Conservation (phyloP, 2,329 filamentous ascomycete genomes). For the Podosphaera xanthii region DNA sequence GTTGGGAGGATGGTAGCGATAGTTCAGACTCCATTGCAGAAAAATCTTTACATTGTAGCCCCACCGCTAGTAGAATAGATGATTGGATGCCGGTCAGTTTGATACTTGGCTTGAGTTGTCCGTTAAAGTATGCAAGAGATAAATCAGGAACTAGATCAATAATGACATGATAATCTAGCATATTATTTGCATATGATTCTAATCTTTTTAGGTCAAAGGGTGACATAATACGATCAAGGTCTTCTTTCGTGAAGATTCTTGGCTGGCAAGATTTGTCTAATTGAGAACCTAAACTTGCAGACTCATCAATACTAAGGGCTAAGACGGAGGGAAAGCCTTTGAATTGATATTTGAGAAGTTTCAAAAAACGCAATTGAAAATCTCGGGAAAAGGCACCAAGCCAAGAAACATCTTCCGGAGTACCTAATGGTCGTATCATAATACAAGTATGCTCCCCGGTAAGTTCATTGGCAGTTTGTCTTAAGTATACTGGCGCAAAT, state of each 20-base stretch:
- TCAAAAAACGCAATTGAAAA: slow-evolving; percentile 84
- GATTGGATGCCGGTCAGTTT: slow-evolving; percentile 65
- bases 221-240: slow-evolving; percentile 57
- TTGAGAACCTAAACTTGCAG: slow-evolving; percentile 49
- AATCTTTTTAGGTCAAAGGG: slow-evolving; percentile 90
- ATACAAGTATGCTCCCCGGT: slow-evolving; percentile 96
- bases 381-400: slow-evolving; percentile 76
- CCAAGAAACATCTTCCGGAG: slow-evolving; percentile 23
- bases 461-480: slow-evolving; percentile 86
- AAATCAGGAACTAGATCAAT: slow-evolving; percentile 75
- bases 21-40: slow-evolving; percentile 63
- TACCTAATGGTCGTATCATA: slow-evolving; percentile 69
- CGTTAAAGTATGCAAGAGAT: slow-evolving; percentile 65
- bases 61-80: slow-evolving; percentile 70
- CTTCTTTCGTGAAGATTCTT: slow-evolving; percentile 41
- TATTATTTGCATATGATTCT: slow-evolving; percentile 87
- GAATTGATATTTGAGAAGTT: slow-evolving; percentile 82
- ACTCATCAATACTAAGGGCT: slow-evolving; percentile 73
- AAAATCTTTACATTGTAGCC: slow-evolving; percentile 73
- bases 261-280: slow-evolving; percentile 33
- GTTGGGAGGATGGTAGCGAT: slow-evolving; percentile 47
- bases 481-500: slow-evolving; percentile 78
- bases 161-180: slow-evolving; percentile 95
- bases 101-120: slow-evolving; percentile 42
- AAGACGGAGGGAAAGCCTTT: slow-evolving; percentile 54